Base-by-base conservation (phyloP, 2,329 filamentous ascomycete species). In the Neodidymelliopsis sp. region DNA sequence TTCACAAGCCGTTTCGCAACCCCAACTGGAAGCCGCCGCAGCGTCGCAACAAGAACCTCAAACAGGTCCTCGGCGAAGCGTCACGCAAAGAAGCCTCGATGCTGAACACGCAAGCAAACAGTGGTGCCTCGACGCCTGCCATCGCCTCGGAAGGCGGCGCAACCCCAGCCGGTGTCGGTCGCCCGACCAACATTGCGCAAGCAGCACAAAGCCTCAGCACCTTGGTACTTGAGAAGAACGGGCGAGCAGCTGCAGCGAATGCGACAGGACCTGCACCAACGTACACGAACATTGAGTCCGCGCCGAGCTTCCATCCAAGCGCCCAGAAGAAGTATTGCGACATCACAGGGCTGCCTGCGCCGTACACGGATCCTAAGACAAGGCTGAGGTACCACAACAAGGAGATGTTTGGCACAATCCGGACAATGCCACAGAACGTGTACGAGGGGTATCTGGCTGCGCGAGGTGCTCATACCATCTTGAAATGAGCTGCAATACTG, bases 41-140 rank as follows among this genome's bases (percentile, higher is more conserved):
- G 74, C 91, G 94, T 40, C 90, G 94, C 74, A 99, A 99, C 84
- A 99, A 99, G 80, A 97, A 96, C 74, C 87, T 97, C 75, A 97
- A 97, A 75, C 90, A 96, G 64, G 94, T 99, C 55, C 82, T 99
- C 53, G 89, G 91, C 51, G 94, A 99, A 66, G 90, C 89, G 10
- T 85, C 89, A 16, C 88, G 91, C 62, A 90, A 89, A 69, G 93
- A 97, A 78, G 90, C 91, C n/a, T 96, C 91, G 3, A 82, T 90
- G 25, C 81, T 92, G 67, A 90, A 88, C 12, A 96, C 90, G 0
- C 88, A 90, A 69, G 87, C 88, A 67, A 89, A 90, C 71, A 92
- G 88, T 67, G 91, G 91, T 59, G 81, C 85, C 42, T 90, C 83
- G 6, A 95, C 92, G 1, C 89, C 56, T 54, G 75, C 69, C 13